Conservation (phyloP, 345 rosid genomes). For the Excoecaria cochinchinensis region DNA sequence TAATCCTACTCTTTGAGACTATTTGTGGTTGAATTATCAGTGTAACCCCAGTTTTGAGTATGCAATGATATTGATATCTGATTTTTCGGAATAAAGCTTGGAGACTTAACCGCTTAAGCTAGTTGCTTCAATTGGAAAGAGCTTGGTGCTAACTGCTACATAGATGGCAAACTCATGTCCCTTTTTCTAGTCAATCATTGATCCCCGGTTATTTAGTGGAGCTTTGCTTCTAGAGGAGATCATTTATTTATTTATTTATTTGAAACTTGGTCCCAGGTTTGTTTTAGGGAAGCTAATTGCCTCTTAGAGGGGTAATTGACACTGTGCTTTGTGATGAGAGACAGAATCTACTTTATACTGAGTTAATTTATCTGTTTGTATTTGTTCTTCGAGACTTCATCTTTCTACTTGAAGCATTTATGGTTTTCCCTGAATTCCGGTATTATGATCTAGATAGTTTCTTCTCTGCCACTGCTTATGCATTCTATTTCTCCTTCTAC, state of each 20-base stretch:
- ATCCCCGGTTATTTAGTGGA: background rate
- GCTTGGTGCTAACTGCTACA: background rate
- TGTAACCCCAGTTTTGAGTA: background rate
- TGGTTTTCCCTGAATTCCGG: background rate
- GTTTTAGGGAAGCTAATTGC: too few relatives aligned
- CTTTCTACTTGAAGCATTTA: constrained; percentile 3
- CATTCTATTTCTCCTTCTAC: background rate
- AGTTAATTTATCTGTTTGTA: background rate
- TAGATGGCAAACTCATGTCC: background rate
- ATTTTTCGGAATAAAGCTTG: background rate
- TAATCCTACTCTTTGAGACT: background rate
- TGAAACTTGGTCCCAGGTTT: too few relatives aligned
- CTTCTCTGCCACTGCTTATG: background rate
- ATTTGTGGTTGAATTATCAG: background rate
- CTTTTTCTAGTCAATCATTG: too few relatives aligned
- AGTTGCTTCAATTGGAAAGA: background rate
- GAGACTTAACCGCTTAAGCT: background rate
- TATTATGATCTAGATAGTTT: background rate
- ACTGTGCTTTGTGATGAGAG: too few relatives aligned
- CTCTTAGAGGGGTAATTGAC: too few relatives aligned
- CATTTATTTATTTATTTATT: too few relatives aligned
- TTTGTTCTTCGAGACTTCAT: background rate
- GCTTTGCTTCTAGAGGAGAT: background rate
- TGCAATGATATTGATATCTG: background rate
- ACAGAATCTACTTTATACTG: too few relatives aligned